Evolutionary conservation across 2,329 filamentous ascomycete species (phyloP).

Genomic region (Sporothrix variecibatus): DNA sequence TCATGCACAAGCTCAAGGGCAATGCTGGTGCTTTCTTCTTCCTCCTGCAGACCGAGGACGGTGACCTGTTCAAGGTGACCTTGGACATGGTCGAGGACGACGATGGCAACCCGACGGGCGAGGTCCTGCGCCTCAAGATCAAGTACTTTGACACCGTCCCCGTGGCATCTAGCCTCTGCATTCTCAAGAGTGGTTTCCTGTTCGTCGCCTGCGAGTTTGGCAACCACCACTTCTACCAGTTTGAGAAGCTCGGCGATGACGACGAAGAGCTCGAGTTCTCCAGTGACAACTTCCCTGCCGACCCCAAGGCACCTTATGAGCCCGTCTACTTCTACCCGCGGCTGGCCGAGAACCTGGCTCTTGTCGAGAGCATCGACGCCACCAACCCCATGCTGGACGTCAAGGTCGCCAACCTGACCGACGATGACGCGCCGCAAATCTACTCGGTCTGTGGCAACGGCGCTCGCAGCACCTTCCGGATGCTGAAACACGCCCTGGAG

Average conservation of each 20-base stretch:
- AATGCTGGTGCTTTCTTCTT: slow-evolving; percentile 91
- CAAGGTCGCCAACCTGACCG: slow-evolving; percentile 85
- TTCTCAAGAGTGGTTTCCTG: slow-evolving; percentile 92
- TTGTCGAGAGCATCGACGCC: slow-evolving; percentile 82
- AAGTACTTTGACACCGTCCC: slow-evolving; percentile 99
- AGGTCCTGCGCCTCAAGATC: slow-evolving; percentile 82
- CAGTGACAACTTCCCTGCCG: slow-evolving; percentile 79
- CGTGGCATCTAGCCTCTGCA: slow-evolving; percentile 81
- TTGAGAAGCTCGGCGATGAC: slow-evolving; percentile 94
- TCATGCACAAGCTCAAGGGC: slow-evolving; percentile 94
- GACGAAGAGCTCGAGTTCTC: slow-evolving; percentile 85
- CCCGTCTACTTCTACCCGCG: slow-evolving; percentile 86
- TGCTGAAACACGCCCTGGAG: slow-evolving; percentile 86
- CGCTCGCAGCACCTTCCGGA: slow-evolving; percentile 86
- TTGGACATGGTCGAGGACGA: slow-evolving; percentile 87
- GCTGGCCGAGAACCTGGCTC: slow-evolving; percentile 74
- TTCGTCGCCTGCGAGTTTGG: slow-evolving; percentile 92
- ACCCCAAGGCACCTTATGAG: slow-evolving; percentile 69
- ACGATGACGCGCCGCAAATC: slow-evolving; percentile 94
- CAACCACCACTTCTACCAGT: slow-evolving; percentile 93
- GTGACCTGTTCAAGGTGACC: slow-evolving; percentile 96
- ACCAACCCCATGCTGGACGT: slow-evolving; percentile 91
- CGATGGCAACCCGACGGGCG: slow-evolving; percentile 73
- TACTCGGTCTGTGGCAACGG: slow-evolving; percentile 90
- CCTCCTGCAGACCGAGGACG: slow-evolving; percentile 91